Percentiles rank a stretch among this genome's conserved stretches.
Evolutionary conservation across 2,329 filamentous ascomycete genomes (phyloP).

Genomic region (Pseudogymnoascus sp.): DNA sequence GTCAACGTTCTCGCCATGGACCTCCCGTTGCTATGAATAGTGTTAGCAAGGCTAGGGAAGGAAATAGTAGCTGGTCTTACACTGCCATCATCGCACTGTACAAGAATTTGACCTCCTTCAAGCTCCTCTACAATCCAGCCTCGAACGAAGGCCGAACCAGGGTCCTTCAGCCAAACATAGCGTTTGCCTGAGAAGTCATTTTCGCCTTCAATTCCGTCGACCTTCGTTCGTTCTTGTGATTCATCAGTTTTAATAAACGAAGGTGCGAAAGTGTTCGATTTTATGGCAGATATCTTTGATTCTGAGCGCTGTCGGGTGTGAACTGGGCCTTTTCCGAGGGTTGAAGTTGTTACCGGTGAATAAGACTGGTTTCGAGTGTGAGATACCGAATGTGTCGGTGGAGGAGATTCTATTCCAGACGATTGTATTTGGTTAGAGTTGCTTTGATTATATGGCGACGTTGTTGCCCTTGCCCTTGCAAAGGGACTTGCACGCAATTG

Average conservation of each 20-base stretch:
- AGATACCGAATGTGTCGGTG: constrained; percentile 30
- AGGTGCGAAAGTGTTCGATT: constrained; percentile 82
- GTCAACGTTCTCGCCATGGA: constrained; percentile 80
- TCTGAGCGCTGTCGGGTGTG: constrained; percentile 42
- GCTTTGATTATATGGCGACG: constrained; percentile 43
- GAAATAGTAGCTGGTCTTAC: constrained; percentile 42
- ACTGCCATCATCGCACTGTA: constrained; percentile 89
- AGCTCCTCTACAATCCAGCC: constrained; percentile 86
- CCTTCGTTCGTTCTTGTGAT: constrained; percentile 46
- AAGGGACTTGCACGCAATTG: constrained; percentile 78
- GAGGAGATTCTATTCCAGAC: constrained; percentile 29
- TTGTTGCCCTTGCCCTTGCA: constrained; percentile 58
- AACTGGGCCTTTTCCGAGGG: constrained; percentile 26
- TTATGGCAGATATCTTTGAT: constrained; percentile 56
- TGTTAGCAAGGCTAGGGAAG: constrained; percentile 14
- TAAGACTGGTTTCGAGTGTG: constrained; percentile 65
- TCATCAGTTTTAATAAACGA: constrained; percentile 91
- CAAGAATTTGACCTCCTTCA: constrained; percentile 58
- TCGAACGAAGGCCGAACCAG: constrained; percentile 78
- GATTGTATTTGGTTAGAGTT: constrained; percentile 72
- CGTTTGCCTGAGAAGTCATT: constrained; percentile 98
- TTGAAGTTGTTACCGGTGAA: constrained; percentile 40
- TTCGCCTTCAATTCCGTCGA: constrained; percentile 80
- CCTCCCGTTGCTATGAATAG: constrained; percentile 66
- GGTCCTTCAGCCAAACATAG: constrained; percentile 94